Conservation (phyloP, 768 basidiomycete genomes). For the Rhodotorula toruloides region DNA sequence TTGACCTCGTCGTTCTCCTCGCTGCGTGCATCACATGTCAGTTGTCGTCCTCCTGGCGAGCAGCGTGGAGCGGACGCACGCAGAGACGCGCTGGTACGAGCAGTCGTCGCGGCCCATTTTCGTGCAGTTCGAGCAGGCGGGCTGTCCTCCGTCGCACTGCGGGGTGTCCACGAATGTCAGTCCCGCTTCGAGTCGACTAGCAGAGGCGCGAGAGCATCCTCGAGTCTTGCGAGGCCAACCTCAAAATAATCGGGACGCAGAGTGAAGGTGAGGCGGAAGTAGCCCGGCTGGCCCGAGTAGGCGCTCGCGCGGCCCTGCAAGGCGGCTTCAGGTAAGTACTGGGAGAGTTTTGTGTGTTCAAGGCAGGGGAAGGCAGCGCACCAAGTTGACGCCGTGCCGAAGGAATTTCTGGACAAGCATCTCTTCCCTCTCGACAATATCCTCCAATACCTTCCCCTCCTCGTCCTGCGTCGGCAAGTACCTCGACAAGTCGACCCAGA, state of each 20-base stretch:
- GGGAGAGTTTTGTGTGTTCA: not conserved
- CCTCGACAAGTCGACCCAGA: slow-evolving; percentile 34
- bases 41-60: fast-evolving
- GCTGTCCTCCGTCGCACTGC: slow-evolving; percentile 12
- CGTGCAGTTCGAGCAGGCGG: not conserved
- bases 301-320: slow-evolving; percentile 19
- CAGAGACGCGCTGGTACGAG: not conserved
- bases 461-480: slow-evolving; percentile 15
- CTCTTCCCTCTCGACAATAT: slow-evolving; percentile 8
- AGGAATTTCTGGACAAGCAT: slow-evolving; percentile 6
- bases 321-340: not conserved
- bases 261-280: slow-evolving; percentile 40
- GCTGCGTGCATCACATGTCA: not conserved
- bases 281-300: slow-evolving; percentile 23
- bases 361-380: not conserved
- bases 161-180: not conserved
- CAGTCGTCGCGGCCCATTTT: not conserved
- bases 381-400: slow-evolving; percentile 19
- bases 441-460: slow-evolving; percentile 20
- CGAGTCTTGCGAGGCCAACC: slow-evolving; percentile 13
- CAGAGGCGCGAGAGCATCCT: slow-evolving; percentile 15
- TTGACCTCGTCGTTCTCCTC: slow-evolving; percentile 19
- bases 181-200: too few relatives aligned
- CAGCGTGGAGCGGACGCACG: not conserved
- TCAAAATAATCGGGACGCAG: slow-evolving; percentile 30